A percentile compares a stretch with the other conserved stretches of the same genome.
Conservation (phyloP, 2,329 filamentous ascomycete species). For the Alternaria ethzedia region DNA sequence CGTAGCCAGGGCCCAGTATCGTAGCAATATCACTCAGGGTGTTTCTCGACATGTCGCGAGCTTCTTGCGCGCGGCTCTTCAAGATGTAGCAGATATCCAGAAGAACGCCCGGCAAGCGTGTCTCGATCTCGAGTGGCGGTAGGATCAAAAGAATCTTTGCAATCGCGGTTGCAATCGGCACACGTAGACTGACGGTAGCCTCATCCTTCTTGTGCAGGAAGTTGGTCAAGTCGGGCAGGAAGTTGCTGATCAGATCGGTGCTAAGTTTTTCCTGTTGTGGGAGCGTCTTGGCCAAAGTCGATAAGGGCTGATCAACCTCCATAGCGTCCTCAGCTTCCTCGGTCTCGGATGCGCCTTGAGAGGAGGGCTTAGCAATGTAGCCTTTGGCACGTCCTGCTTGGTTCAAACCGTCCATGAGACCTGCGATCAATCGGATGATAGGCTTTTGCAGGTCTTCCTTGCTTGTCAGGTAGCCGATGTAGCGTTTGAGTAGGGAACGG, state of each 20-base stretch:
- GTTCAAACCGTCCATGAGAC: slow-evolving; percentile 78
- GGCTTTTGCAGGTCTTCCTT: slow-evolving; percentile 87
- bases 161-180: slow-evolving; percentile 86
- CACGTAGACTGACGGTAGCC: slow-evolving; percentile 87
- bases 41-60: slow-evolving; percentile 87
- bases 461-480: slow-evolving; percentile 79
- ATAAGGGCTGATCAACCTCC: slow-evolving; percentile 30
- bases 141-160: slow-evolving; percentile 86
- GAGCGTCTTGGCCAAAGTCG: slow-evolving; percentile 66
- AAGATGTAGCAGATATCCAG: slow-evolving; percentile 94
- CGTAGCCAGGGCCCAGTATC: slow-evolving; percentile 79
- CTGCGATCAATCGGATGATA: slow-evolving; percentile 80
- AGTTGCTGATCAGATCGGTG: slow-evolving; percentile 73
- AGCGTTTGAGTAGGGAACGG: slow-evolving; percentile 81
- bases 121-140: slow-evolving; percentile 73
- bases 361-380: slow-evolving; percentile 26
- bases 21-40: slow-evolving; percentile 84
- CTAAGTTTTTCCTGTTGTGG: slow-evolving; percentile 72
- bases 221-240: slow-evolving; percentile 78
- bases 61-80: slow-evolving; percentile 84
- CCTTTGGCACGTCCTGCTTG: slow-evolving; percentile 54
- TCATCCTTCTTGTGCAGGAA: slow-evolving; percentile 96
- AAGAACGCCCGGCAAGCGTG: slow-evolving; percentile 79
- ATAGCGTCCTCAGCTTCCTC: slow-evolving; percentile 25
- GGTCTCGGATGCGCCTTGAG: slow-evolving; percentile 47